Percentiles rank a stretch among this genome's conserved stretches.
These are phyloP conservation scores for Hypoxylon sp. DNA, from an alignment of 2,329 filamentous ascomycete genomes.

Conservation along the genomic window DNA sequence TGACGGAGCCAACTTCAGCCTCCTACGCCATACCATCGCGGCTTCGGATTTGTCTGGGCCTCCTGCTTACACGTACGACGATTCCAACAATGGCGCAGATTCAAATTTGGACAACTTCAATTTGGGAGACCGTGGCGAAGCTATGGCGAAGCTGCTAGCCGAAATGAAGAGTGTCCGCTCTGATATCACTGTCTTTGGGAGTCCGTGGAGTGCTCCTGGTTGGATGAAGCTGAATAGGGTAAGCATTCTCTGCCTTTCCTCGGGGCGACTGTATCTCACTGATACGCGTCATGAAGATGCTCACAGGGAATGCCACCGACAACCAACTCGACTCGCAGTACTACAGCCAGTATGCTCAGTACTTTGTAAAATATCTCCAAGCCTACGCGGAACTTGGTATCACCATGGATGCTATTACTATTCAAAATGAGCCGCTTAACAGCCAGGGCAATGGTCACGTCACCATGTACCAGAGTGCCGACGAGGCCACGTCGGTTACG, in stretches of 20 bases:
- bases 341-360: slow-evolving; percentile 47
- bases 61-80: slow-evolving; percentile 52
- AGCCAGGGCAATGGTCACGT: slow-evolving; percentile 47
- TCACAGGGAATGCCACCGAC: slow-evolving; percentile 49
- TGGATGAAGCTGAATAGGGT: slow-evolving; percentile 53
- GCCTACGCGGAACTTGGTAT: slow-evolving; percentile 49
- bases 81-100: slow-evolving; percentile 46
- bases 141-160: slow-evolving; percentile 50
- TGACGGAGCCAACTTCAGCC: slow-evolving; percentile 49
- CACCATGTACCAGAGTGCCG: slow-evolving; percentile 50
- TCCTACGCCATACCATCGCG: slow-evolving; percentile 53
- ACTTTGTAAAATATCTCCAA: slow-evolving; percentile 53
- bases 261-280: not conserved
- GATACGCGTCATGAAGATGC: slow-evolving; percentile 27
- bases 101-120: slow-evolving; percentile 44
- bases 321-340: slow-evolving; percentile 50
- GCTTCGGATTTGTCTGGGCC: slow-evolving; percentile 51
- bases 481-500: slow-evolving; percentile 50
- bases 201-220: slow-evolving; percentile 51
- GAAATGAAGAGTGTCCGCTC: slow-evolving; percentile 48
- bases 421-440: slow-evolving; percentile 56
- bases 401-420: slow-evolving; percentile 52
- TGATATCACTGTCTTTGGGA: slow-evolving; percentile 49
- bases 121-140: slow-evolving; percentile 50
- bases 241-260: not conserved